These are phyloP conservation scores for Xanthoceras sorbifolium DNA, from an alignment of 345 rosid species.

Conservation along the genomic window DNA sequence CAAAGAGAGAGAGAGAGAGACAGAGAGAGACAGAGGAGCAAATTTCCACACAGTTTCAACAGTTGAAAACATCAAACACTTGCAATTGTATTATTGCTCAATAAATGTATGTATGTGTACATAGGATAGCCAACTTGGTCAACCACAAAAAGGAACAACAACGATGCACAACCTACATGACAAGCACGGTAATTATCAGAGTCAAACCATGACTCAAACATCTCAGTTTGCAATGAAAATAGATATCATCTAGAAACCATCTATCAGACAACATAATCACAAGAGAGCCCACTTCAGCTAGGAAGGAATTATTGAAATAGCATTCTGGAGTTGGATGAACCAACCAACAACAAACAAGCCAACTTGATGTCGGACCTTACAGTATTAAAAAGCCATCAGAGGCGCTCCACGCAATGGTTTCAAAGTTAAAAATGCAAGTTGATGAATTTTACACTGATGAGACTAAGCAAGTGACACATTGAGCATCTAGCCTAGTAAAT, in stretches of 20 bases:
- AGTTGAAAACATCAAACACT: background rate
- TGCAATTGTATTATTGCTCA: slow-evolving; percentile 1
- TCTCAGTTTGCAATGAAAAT: background rate
- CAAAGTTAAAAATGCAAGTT: background rate
- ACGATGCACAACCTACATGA: background rate
- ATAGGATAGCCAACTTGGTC: background rate
- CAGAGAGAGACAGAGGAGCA: background rate
- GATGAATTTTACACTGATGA: background rate
- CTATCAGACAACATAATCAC: background rate
- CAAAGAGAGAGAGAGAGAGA: background rate
- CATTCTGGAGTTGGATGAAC: background rate
- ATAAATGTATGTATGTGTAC: background rate
- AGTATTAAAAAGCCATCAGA: too few relatives aligned
- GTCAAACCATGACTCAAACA: background rate
- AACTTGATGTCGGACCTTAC: background rate
- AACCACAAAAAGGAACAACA: background rate
- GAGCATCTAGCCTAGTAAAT: background rate
- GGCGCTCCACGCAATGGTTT: background rate
- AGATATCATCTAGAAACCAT: background rate
- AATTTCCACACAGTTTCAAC: background rate
- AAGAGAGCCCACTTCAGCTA: slow-evolving; percentile 1
- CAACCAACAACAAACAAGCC: background rate
- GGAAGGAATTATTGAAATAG: slow-evolving; percentile 1
- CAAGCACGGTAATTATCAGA: background rate
- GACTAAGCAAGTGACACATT: background rate